Base-by-base conservation (phyloP, 1,284 basidiomycete genomes). In the Polyporus tsugae region DNA sequence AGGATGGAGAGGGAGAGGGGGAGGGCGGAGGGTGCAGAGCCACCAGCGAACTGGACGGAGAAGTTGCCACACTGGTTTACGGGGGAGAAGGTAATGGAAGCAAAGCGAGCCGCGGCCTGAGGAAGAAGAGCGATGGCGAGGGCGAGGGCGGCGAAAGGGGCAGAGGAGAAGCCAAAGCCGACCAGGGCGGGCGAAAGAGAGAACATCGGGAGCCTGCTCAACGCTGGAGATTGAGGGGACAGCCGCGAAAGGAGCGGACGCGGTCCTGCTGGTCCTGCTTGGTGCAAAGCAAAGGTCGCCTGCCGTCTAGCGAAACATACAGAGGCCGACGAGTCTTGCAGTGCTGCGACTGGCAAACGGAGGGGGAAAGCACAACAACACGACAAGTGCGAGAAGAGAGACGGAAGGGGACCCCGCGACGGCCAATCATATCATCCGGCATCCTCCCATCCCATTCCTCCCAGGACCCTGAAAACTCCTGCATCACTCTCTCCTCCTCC, bases 1-100 rank as follows among this genome's bases (percentile, higher is more conserved):
- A 90, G 74, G 76, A 91, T 76, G 59, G 84, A 85, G 70, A 90
- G 80, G 17, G 79, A 80, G 62, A 84, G 80, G 29, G 87, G 86
- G 63, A 83, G 76, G 33, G 79, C 75, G 25, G 78, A 68, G 57
- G 81, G 79, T 4, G 72, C 70, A 63, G 72, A 69, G 63, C 79
- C 79, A 42, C 85, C 86, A 59, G 76, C 72, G 71, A 90, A 86
- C 44, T 80, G 74, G 66, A 90, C 78, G 60, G 78, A 78, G 72
- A 89, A 83, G 42, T 82, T 81, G 70, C 83, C 84, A 79, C 89
- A 91, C 77, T 91, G 87, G 65, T 81, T 76, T 72, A 88, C 84
- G 59, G 81, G 70, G 44, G 86, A 85, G 70, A 88, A 84, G 17
- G 80, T 77, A 77, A 90, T 83, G 67, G 82, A 78, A 69, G 78